Evolutionary conservation across 768 basidiomycete genomes (phyloP), one percentile per base, ranked within the genome.

Genomic region (Tephrocybe sp.): DNA sequence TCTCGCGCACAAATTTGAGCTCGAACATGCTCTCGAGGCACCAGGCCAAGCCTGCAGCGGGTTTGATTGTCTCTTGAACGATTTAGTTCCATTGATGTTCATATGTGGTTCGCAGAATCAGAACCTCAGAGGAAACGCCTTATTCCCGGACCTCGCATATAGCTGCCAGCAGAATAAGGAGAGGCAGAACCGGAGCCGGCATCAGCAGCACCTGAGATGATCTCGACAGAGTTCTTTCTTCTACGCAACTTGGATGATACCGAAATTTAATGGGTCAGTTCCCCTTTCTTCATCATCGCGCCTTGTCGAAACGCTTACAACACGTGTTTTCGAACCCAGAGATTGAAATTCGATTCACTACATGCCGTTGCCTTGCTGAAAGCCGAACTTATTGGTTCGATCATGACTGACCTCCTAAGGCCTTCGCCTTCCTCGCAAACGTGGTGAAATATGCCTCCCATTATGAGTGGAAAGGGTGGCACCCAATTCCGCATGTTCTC

Each of bases 1-100:
- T 96, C 8, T 88, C 90, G 7, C 83, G 92, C 40, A 83, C 85
- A n/a, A 83, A 75, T 59, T 93, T 93, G 38, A 83, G 70, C 52
- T 80, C 83, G 42, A 94, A 93, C 68, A 93, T 93, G 86, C 93
- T 93, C 73, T 86, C 85, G 21, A 87, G 89, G 83, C 85, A 79
- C 57, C 82, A 85, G 64, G 76, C 77, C 7, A 85, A 86, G 57
- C 77, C 81, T 32, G 71, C 74, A 0, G 71, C 73, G 5, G 88
- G 66, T 83, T 64, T 81, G 67, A 54, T 67, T 73, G 12, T 28
- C 28, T 14, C 21, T 43, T 41, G 38, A 11, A 6, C 23, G 18
- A 39, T 15, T 0, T 42, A 14, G 3, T 42, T 30, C 11, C 7
- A 11, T 14, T 25, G 0, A 24, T 15, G 3, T 74, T 8, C 77